A percentile compares a stretch with the other conserved stretches of the same genome.
phyloP scores from a whole-genome alignment of 129 eudicot species.

The Flaveria brownii region DNA sequence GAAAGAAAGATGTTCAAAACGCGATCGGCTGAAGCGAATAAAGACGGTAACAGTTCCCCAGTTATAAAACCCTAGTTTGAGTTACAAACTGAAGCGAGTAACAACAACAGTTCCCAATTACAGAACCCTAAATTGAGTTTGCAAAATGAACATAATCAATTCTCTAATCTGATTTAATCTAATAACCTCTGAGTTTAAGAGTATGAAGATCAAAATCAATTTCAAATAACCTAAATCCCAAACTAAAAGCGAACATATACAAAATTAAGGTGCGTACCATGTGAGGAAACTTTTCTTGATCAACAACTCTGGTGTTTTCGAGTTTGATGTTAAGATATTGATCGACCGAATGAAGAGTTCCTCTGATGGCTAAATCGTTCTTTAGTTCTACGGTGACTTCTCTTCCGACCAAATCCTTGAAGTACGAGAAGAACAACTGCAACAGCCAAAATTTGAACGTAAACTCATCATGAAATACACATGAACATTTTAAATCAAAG shows the following conservation, averaged over 20 bases:
- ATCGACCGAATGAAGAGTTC: slow-evolving; percentile 95
- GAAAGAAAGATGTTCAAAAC: too few species aligned
- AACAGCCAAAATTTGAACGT: neutral
- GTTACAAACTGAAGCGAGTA: too few species aligned
- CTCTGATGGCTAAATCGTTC: slow-evolving; percentile 89
- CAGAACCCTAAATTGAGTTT: too few species aligned
- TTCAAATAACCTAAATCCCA: slow-evolving; percentile 16
- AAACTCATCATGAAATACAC: neutral
- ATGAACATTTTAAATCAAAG: too few species aligned
- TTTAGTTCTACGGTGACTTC: slow-evolving; percentile 95
- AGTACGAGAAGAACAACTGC: slow-evolving; percentile 99
- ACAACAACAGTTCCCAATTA: too few species aligned
- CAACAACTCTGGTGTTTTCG: slow-evolving; percentile 95
- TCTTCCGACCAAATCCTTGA: slow-evolving; percentile 89
- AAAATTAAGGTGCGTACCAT: slow-evolving; percentile 53
- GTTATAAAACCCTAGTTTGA: too few species aligned
- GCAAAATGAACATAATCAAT: too few species aligned
- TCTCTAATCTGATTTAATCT: too few species aligned
- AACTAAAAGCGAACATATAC: neutral
- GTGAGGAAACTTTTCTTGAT: slow-evolving; percentile 95
- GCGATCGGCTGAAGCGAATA: too few species aligned
- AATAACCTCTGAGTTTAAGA: neutral
- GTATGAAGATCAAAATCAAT: neutral
- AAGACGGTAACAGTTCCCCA: too few species aligned
- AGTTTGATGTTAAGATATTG: slow-evolving; percentile 93